Evolutionary conservation across 441 rosid genomes (phyloP).

Genomic region (Arabidopsis hybrid): DNA sequence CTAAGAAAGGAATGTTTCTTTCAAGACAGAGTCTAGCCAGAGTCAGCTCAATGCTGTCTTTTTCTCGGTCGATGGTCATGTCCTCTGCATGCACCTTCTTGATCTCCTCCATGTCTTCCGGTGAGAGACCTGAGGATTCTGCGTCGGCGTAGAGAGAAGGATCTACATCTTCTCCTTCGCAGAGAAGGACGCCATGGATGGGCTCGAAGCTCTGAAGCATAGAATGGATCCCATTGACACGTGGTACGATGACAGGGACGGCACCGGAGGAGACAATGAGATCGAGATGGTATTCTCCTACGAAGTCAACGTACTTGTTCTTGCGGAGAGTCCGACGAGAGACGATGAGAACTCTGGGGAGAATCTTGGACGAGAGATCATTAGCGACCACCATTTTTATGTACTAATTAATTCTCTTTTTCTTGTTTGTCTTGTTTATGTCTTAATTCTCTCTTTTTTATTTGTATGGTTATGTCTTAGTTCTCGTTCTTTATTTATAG

Average conservation of each 20-base stretch:
- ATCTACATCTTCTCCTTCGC: slow-evolving; percentile 91
- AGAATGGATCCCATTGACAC: slow-evolving; percentile 80
- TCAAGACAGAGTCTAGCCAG: slow-evolving; percentile 78
- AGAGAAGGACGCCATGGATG: slow-evolving; percentile 85
- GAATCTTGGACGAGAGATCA: slow-evolving; percentile 51
- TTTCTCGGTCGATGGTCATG: slow-evolving; percentile 70
- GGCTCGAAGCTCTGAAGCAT: slow-evolving; percentile 79
- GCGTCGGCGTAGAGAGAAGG: slow-evolving; percentile 66
- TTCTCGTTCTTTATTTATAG: slow-evolving; percentile 26
- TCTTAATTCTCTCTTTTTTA: not conserved
- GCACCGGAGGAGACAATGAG: slow-evolving; percentile 77
- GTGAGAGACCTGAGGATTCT: slow-evolving; percentile 54
- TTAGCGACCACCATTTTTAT: slow-evolving; percentile 41
- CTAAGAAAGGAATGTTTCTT: slow-evolving; percentile 78
- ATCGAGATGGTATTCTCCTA: slow-evolving; percentile 91
- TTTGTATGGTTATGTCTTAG: not conserved
- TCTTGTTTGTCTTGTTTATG: not conserved
- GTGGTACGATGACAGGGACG: slow-evolving; percentile 85
- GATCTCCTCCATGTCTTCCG: slow-evolving; percentile 71
- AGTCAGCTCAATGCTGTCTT: slow-evolving; percentile 73
- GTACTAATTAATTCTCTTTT: not conserved
- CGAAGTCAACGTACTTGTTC: slow-evolving; percentile 90
- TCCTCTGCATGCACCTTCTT: slow-evolving; percentile 62
- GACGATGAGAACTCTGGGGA: slow-evolving; percentile 83
- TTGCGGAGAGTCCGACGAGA: slow-evolving; percentile 79